Percentiles rank a stretch among this genome's conserved stretches.
Conservation (phyloP, 2,329 filamentous ascomycete genomes). For the Neophaeococcomyces aloes region DNA sequence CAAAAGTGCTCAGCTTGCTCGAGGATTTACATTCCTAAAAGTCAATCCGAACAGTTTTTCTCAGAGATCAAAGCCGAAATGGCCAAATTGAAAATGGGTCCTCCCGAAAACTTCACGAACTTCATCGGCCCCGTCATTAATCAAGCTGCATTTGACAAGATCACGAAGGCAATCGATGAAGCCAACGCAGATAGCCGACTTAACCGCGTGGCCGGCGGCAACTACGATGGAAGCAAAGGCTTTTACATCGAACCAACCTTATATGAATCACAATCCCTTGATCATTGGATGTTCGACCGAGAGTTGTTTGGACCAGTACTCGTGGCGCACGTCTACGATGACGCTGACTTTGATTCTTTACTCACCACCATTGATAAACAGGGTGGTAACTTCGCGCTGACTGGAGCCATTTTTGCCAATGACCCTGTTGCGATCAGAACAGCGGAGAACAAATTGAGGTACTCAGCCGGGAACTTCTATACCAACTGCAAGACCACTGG, state of each 20-base stretch:
- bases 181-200: slow-evolving; percentile 36
- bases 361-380: slow-evolving; percentile 33
- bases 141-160: slow-evolving; percentile 36
- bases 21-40: slow-evolving; percentile 27
- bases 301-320: slow-evolving; percentile 44
- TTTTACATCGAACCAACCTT: slow-evolving; percentile 37
- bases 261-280: slow-evolving; percentile 33
- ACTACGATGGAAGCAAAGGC: slow-evolving; percentile 28
- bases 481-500: slow-evolving; percentile 50
- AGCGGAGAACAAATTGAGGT: slow-evolving; percentile 42
- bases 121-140: slow-evolving; percentile 44
- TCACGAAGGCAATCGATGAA: slow-evolving; percentile 36
- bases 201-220: slow-evolving; percentile 37
- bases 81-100: slow-evolving; percentile 24
- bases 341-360: slow-evolving; percentile 30
- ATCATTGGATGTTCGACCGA: slow-evolving; percentile 36
- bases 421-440: slow-evolving; percentile 40
- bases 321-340: slow-evolving; percentile 39
- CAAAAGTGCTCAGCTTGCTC: slow-evolving; percentile 45
- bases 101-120: slow-evolving; percentile 27
- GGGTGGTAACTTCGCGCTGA: slow-evolving; percentile 38
- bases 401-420: slow-evolving; percentile 42
- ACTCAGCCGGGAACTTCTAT: slow-evolving; percentile 49
- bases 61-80: slow-evolving; percentile 19
- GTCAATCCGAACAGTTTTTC: slow-evolving; percentile 19